Evolutionary conservation across 805 yeast species (phyloP), one percentile per base, ranked within the genome.

Genomic region (Starmera caribaea): DNA sequence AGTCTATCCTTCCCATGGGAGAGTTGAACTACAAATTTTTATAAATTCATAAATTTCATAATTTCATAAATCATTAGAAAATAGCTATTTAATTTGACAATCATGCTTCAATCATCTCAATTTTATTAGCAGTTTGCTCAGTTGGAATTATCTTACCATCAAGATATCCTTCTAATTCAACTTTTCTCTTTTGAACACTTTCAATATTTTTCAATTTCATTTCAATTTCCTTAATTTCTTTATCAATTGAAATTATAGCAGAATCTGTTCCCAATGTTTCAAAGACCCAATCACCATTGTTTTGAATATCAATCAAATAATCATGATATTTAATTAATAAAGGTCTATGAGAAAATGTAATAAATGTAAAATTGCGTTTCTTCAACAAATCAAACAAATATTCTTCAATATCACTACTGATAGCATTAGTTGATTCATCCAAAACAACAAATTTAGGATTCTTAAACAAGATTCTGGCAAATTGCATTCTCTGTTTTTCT

Each of bases 381-480:
- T 77, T 82, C 59, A 88, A 68, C 46, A 80, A 58, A 53, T 85
- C 94, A 61, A 87, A 88, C 38, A 88, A 66, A 42, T 79, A 75
- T 46, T 89, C 96, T 58, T 88, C 97, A 59, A 83, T 85, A 59
- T 88, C 97, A 35, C 81, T 81, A 38, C 87, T 76, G 11, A 88
- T 88, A 1, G 97, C 96, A 55, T 87, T 85, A 4, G 97, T 88
- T n/a, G 94, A 84, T 61, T 88, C 97, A 61, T 88, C 97, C 45
- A 88, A 69, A 3, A 88, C 76, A 4, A 88, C 87, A 58, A 85
- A 85, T 55, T 74, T 72, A 36, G 95, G 95, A 39, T 74, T 73
- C 55, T 82, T 85, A 63, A 81, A 86, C 48, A 88, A 63, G 3
- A 88, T 74, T 50, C 96, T 71, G 0, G 97, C 96, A 65, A 88